Evolutionary conservation across 805 yeast species (phyloP).

Genomic region (Limtongozyma cylindracea): DNA sequence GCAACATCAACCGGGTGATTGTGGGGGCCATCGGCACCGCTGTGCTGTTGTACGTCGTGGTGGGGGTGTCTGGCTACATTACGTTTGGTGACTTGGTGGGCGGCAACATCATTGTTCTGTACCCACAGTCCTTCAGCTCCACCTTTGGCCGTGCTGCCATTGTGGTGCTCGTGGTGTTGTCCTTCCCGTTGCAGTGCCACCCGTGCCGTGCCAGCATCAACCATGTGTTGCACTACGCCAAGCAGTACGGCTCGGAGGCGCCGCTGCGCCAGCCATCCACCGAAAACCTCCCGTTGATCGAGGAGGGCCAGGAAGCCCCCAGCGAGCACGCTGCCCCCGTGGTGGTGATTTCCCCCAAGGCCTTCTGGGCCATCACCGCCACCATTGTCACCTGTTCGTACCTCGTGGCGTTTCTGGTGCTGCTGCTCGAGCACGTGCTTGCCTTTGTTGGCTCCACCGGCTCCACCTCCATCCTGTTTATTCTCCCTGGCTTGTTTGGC

Average conservation of each 20-base stretch:
- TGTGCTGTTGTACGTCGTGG: conserved; percentile 27
- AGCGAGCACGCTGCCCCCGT: conserved; percentile 16
- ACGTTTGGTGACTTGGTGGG: conserved; percentile 41
- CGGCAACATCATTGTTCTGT: conserved; percentile 51
- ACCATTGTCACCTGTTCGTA: conserved; percentile 21
- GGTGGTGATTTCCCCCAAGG: conserved; percentile 19
- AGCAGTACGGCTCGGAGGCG: conserved; percentile 7
- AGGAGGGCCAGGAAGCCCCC: conserved; percentile 4
- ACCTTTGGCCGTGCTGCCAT: conserved; percentile 32
- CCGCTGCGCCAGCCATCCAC: no score
- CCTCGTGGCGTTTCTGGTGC: conserved; percentile 26
- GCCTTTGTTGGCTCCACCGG: conserved; percentile 71
- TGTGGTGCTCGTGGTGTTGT: conserved; percentile 48
- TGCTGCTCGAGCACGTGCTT: conserved; percentile 41
- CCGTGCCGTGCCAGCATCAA: conserved; percentile 57
- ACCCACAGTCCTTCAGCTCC: conserved; percentile 23
- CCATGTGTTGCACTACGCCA: conserved; percentile 29
- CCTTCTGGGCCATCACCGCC: conserved; percentile 23
- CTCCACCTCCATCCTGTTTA: conserved; percentile 55
- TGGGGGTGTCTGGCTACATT: conserved; percentile 46
- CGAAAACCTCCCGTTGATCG: conserved; percentile 2
- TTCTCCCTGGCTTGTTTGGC: conserved; percentile 59
- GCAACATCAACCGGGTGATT: conserved; percentile 22
- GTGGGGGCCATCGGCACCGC: conserved; percentile 29
- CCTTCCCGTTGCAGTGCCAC: conserved; percentile 60